These are phyloP conservation scores for Niebla homalea DNA, from an alignment of 495 filamentous ascomycete species.

Conservation along the genomic window DNA sequence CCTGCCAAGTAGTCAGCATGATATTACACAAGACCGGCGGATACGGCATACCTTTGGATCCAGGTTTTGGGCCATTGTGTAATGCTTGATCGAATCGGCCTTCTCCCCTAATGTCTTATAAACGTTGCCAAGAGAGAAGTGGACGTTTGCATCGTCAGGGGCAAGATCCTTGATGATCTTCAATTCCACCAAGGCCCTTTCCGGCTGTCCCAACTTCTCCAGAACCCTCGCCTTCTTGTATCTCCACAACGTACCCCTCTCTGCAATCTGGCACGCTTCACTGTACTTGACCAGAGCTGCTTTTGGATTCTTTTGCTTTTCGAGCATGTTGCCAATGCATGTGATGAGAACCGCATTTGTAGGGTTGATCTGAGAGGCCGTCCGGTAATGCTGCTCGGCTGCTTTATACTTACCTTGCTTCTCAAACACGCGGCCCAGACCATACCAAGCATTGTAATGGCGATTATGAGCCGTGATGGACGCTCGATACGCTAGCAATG, in stretches of 20 bases:
- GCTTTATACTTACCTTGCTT: slow-evolving; percentile 86
- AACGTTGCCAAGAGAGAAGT: slow-evolving; percentile 78
- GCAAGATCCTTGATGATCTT: slow-evolving; percentile 75
- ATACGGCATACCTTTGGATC: slow-evolving; percentile 78
- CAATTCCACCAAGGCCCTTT: slow-evolving; percentile 63
- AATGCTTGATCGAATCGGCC: slow-evolving; percentile 71
- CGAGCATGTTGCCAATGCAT: slow-evolving; percentile 78
- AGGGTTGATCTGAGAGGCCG: slow-evolving; percentile 76
- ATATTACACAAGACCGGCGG: neutral
- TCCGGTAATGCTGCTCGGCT: slow-evolving; percentile 79
- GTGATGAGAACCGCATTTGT: slow-evolving; percentile 81
- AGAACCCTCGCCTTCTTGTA: slow-evolving; percentile 87
- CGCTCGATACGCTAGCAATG: slow-evolving; percentile 66
- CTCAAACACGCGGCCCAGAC: slow-evolving; percentile 82
- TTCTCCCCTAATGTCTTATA: slow-evolving; percentile 74
- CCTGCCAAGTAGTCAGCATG: slow-evolving; percentile 38
- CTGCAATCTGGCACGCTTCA: slow-evolving; percentile 68
- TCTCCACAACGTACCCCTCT: slow-evolving; percentile 62
- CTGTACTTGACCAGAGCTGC: slow-evolving; percentile 68
- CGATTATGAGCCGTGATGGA: slow-evolving; percentile 73
- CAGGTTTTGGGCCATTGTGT: slow-evolving; percentile 84
- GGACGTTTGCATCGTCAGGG: slow-evolving; percentile 89
- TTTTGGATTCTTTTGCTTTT: slow-evolving; percentile 68
- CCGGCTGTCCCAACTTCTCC: slow-evolving; percentile 57
- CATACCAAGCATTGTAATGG: slow-evolving; percentile 97